Evolutionary conservation across 176 grass and related monocot species (phyloP).

Genomic region (Aegilops bicornis): DNA sequence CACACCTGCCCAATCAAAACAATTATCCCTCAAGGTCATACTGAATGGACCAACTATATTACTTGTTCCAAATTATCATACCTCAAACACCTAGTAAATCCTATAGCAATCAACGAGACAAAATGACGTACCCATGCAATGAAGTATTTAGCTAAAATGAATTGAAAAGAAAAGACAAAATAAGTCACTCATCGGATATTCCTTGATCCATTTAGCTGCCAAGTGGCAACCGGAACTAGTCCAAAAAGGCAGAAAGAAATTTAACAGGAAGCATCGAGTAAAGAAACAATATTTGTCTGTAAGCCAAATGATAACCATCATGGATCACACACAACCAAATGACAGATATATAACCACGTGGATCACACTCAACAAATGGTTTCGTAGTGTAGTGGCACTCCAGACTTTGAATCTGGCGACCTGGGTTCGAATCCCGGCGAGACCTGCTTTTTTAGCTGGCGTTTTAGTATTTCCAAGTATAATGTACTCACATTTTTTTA

Average conservation of each 20-base stretch:
- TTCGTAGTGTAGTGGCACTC: conserved; percentile 96
- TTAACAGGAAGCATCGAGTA: background rate
- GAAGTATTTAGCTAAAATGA: background rate
- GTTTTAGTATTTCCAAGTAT: background rate
- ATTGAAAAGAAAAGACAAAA: background rate
- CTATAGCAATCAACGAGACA: background rate
- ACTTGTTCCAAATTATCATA: background rate
- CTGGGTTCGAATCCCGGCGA: conserved; percentile 97
- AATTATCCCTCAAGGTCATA: background rate
- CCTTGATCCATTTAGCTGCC: too few species aligned
- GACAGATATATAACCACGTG: background rate
- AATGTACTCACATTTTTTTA: too few species aligned
- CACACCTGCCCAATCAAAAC: background rate
- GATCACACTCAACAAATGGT: background rate
- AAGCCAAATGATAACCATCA: background rate
- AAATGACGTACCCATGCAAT: background rate
- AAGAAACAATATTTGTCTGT: background rate
- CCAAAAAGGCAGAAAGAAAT: too few species aligned
- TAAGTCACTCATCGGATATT: background rate
- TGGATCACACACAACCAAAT: background rate
- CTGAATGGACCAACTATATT: background rate
- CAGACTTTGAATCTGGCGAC: conserved; percentile 99
- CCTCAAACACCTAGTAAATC: background rate
- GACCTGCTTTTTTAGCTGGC: background rate
- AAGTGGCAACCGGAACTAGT: too few species aligned